phyloP scores from a whole-genome alignment of 306 rosid species.

The Fragaria ananassa region DNA sequence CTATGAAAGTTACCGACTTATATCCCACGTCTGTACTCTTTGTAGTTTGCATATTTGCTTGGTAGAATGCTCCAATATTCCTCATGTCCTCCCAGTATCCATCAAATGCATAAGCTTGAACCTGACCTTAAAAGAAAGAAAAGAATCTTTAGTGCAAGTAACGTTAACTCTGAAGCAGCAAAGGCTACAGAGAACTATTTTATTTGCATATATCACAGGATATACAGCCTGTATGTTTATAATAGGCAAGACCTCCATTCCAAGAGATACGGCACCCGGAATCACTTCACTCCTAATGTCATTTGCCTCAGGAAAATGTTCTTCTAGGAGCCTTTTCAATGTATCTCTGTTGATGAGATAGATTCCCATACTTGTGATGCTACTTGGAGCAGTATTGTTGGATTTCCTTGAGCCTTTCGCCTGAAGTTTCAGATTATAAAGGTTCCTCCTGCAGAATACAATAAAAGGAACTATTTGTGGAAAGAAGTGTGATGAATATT shows the following conservation, averaged over 20 bases:
- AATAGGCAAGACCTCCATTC: constrained; percentile 34
- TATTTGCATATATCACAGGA: neutral
- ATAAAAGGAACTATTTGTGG: neutral
- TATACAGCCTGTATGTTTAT: neutral
- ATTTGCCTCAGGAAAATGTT: constrained; percentile 29
- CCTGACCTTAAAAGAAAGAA: constrained; percentile 6
- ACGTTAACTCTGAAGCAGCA: neutral
- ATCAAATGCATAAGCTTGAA: constrained; percentile 29
- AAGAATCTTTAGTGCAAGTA: neutral
- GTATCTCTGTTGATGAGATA: constrained; percentile 28
- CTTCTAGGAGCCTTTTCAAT: constrained; percentile 29
- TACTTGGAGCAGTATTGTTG: constrained; percentile 1
- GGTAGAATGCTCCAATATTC: constrained; percentile 39
- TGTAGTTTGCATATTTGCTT: constrained; percentile 38
- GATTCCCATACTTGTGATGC: constrained; percentile 39
- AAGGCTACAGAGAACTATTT: neutral
- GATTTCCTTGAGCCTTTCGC: constrained; percentile 8
- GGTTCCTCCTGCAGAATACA: neutral
- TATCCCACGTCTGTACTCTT: constrained; percentile 24
- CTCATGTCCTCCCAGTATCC: constrained; percentile 49
- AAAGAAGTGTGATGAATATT: neutral
- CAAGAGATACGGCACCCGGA: constrained; percentile 36
- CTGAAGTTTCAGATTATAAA: constrained; percentile 12
- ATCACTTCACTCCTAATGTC: constrained; percentile 39
- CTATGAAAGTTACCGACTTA: constrained; percentile 17